phyloP scores from a whole-genome alignment of 2,329 filamentous ascomycete species.

The Diplodia intermedia region DNA sequence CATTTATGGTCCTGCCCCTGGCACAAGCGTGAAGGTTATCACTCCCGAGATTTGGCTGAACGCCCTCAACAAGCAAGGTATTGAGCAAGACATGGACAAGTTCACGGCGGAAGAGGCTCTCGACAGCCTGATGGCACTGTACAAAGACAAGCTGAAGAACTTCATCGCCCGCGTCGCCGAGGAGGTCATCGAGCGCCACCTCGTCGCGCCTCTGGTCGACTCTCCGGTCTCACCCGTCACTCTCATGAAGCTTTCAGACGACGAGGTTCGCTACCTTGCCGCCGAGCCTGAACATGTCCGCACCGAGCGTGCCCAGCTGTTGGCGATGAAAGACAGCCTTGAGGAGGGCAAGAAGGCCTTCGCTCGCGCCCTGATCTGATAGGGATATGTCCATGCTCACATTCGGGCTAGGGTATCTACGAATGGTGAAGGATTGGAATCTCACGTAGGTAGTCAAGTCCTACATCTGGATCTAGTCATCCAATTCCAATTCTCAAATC shows the following conservation, averaged over 20 bases:
- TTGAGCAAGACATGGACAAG: slow-evolving; percentile 45
- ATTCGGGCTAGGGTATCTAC: not conserved
- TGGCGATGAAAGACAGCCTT: slow-evolving; percentile 43
- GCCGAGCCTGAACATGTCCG: slow-evolving; percentile 44
- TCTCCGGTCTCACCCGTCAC: slow-evolving; percentile 43
- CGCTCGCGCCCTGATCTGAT: slow-evolving; percentile 36
- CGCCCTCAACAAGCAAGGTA: not conserved
- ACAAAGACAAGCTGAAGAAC: slow-evolving; percentile 48
- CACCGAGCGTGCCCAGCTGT: slow-evolving; percentile 40
- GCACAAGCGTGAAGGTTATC: not conserved
- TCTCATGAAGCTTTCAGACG: slow-evolving; percentile 44
- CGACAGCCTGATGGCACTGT: slow-evolving; percentile 47
- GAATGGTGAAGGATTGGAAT: not conserved
- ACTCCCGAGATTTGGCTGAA: not conserved
- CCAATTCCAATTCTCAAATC: not conserved
- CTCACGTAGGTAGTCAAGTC: not conserved
- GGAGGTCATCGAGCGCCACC: slow-evolving; percentile 50
- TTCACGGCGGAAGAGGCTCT: slow-evolving; percentile 47
- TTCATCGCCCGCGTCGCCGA: slow-evolving; percentile 47
- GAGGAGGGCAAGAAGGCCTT: slow-evolving; percentile 48
- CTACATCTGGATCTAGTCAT: not conserved
- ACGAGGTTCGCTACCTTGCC: slow-evolving; percentile 45
- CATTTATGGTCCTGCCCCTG: not conserved
- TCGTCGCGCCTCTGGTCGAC: slow-evolving; percentile 42
- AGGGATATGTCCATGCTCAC: not conserved